Evolutionary conservation across 192 early-diverging fungal genomes (phyloP).

Genomic region (Phycomyces blakesleeanus): DNA sequence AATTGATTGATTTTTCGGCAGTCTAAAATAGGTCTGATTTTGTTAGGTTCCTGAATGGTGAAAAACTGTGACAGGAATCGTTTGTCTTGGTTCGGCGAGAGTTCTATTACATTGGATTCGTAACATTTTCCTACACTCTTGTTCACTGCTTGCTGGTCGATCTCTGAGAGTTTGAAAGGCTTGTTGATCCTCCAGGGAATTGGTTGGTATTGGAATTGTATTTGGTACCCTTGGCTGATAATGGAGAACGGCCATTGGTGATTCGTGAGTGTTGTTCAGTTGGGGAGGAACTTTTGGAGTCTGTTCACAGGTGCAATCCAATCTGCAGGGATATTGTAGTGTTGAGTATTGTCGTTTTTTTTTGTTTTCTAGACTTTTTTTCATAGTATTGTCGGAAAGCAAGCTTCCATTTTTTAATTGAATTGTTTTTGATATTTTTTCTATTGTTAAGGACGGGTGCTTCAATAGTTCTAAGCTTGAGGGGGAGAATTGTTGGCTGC

Average conservation of each 20-base stretch:
- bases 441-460: too few relatives aligned
- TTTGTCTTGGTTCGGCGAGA: neutral
- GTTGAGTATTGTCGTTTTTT: neutral
- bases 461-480: too few relatives aligned
- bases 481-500: too few relatives aligned
- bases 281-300: neutral
- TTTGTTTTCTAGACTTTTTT: neutral
- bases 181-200: neutral
- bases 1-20: constrained; percentile 4
- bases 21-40: constrained; percentile 5
- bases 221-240: neutral
- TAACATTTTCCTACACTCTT: neutral
- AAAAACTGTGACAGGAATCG: constrained; percentile 1
- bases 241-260: constrained; percentile 8
- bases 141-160: neutral
- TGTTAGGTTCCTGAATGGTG: neutral
- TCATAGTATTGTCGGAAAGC: too few relatives aligned
- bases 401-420: neutral
- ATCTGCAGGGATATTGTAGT: neutral
- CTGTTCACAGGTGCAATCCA: neutral
- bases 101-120: neutral
- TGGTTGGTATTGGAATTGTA: neutral
- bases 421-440: neutral
- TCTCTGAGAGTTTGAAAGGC: neutral
- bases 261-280: neutral